Base-by-base conservation (phyloP, 441 rosid genomes). In the Raphanus hybrid region DNA sequence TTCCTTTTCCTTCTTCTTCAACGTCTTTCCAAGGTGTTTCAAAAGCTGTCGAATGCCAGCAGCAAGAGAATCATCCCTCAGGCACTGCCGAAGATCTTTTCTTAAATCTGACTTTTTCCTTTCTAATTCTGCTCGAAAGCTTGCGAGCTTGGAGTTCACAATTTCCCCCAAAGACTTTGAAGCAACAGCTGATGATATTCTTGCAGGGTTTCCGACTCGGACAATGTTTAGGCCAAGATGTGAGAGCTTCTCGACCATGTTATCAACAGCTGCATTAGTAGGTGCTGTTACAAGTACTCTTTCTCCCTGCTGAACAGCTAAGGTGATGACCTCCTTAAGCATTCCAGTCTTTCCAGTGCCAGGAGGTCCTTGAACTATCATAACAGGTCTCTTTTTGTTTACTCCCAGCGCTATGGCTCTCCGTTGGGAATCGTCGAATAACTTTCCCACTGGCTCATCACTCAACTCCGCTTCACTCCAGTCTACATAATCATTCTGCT, bases 241-340 rank as follows among this genome's bases (percentile, higher is more conserved):
- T 1, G 91, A 86, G 71, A 95, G 97, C 80, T 90, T 95, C 80
- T 95, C 99, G 12, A 95, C 99, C 96, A 93, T 86, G 81, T 95
- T 95, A 80, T 95, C 99, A 37, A 95, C 93, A 66, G 95, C 99
- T 76, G 98, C 96, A 87, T 95, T 95, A 73, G 98, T 93, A 61
- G 99, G 98, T 9, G 98, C 99, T 52, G 98, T 89, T 67, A 95
- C 92, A 11, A 95, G 92, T 67, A 95, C 98, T 84, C 89, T 88
- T 87, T 95, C 99, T 45, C 96, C 98, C 81, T 88, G 96, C 73
- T 86, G 91, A 81, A 87, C 97, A 74, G 98, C 87, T 62, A 83
- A 86, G 35, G 82, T 78, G 74, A 91, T 86, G 52, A 91, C 81
- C 83, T 95, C 99, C 79, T 86, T 93, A 32, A 95, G 98, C 88